Conservation (phyloP, 83 land plant genomes). For the Diphasiastrum complanatum region DNA sequence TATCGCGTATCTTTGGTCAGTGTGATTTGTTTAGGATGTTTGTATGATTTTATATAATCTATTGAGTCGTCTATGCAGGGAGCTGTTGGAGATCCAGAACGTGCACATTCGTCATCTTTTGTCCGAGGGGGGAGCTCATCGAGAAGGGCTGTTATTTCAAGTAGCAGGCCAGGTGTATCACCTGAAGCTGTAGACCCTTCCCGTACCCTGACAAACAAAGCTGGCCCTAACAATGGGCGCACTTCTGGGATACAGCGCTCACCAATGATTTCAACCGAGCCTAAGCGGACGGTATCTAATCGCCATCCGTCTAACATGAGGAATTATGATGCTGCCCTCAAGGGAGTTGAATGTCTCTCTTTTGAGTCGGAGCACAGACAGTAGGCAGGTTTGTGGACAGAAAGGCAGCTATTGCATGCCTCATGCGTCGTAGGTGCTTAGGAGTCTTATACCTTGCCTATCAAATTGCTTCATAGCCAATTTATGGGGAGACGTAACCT, state of each 20-base stretch:
- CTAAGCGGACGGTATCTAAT: conserved; percentile 36
- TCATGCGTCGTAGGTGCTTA: no score
- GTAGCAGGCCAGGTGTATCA: conserved; percentile 22
- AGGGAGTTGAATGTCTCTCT: conserved; percentile 37
- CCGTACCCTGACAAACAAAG: conserved; percentile 17
- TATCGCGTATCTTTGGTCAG: no score
- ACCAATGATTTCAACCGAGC: conserved; percentile 26
- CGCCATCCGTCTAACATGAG: conserved; percentile 23
- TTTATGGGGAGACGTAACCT: background rate
- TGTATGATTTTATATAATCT: no score
- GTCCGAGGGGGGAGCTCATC: conserved; percentile 26
- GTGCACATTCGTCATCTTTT: conserved; percentile 17
- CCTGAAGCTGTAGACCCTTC: conserved; percentile 26
- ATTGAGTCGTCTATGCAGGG: no score
- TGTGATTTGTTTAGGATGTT: no score
- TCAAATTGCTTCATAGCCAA: no score
- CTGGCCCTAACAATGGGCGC: conserved; percentile 13
- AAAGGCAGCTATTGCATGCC: conserved; percentile 3
- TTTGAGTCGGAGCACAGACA: conserved; percentile 33
- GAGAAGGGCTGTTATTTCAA: conserved; percentile 22
- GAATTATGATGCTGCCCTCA: conserved; percentile 33
- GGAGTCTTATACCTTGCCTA: background rate
- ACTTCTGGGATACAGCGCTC: conserved; percentile 26
- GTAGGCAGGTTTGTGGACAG: conserved; percentile 25
- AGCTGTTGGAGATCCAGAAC: conserved; percentile 26